These are phyloP conservation scores for Beauveria australis DNA, from an alignment of 2,329 filamentous ascomycete genomes.

Conservation along the genomic window DNA sequence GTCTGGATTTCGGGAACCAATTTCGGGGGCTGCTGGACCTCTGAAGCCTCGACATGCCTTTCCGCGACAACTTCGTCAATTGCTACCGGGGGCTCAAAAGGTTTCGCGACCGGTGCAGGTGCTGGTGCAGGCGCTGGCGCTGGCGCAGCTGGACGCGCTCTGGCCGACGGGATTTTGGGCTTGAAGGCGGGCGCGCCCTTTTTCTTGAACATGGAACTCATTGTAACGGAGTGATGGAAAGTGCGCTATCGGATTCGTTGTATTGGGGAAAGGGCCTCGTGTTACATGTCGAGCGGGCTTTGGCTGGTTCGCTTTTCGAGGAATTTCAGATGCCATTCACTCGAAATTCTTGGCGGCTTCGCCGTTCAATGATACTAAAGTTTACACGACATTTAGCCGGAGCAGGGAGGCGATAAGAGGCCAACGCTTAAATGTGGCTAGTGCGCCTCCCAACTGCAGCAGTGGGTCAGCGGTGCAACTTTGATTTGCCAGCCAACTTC, in stretches of 20 bases:
- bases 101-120: conserved; percentile 13
- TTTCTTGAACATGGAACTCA: conserved; percentile 64
- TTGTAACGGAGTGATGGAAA: conserved; percentile 27
- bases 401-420: conserved; percentile 23
- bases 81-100: conserved; percentile 12
- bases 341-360: conserved; percentile 23
- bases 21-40: neutral
- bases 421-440: conserved; percentile 22
- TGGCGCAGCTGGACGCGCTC: conserved; percentile 39
- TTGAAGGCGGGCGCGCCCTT: conserved; percentile 56
- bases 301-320: neutral
- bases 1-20: neutral
- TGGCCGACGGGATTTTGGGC: conserved; percentile 55
- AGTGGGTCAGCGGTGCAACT: conserved; percentile 25
- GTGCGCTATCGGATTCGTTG: neutral
- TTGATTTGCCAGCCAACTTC: conserved; percentile 34
- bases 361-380: neutral
- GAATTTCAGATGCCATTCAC: conserved; percentile 13
- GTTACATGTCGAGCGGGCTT: conserved; percentile 5
- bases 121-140: conserved; percentile 25
- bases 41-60: neutral
- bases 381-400: conserved; percentile 26
- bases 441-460: conserved; percentile 27
- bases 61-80: conserved; percentile 14
- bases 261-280: neutral